Evolutionary conservation across 2,329 filamentous ascomycete genomes (phyloP), one percentile per base, ranked within the genome.

Genomic region (Onygenales sp.): DNA sequence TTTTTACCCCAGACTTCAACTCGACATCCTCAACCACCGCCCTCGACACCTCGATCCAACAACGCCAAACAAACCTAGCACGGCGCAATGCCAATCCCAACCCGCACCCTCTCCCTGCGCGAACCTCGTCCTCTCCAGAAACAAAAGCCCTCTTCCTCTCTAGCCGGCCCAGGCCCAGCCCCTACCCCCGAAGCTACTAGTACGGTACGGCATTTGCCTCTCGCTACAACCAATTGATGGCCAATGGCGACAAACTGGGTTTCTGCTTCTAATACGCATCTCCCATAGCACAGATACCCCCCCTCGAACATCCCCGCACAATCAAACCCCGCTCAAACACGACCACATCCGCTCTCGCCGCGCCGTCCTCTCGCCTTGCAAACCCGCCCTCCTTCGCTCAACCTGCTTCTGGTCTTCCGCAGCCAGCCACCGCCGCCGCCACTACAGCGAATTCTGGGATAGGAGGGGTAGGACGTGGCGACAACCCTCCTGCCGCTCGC

Each of bases 31-130:
- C 21, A 44, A 31, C 11, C 21, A n/a, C 21, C 8, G 13, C 43
- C 21, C 14, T 2, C 8, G 11, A 41, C 11, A n/a, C 33, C 3
- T n/a, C 17, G 10, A 27, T 27, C 5, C 21, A 27, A 27, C 21
- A 27, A 5, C 21, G 21, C 21, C 21, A 27, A 27, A 27, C 3
- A 27, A 27, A 27, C 21, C 21, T 27, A 27, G 3, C 21, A 27
- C 21, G 21, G 31, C 47, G 43, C 51, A 44, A 72, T 72, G 69
- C 67, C 69, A 45, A 70, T 71, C 43, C 69, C 69, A 14, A 71
- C 68, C 35, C 68, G 69, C 27, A 68, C 68, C 11, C 54, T 59
- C 49, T 69, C 67, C 17, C 58, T 68, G 45, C 66, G 67, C 39
- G 68, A 69, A 36, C 63, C 66, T 43, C 63, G 62, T 55, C 43